Conservation (phyloP, 2,329 filamentous ascomycete genomes). For the Arthrobotrys musiformis region DNA sequence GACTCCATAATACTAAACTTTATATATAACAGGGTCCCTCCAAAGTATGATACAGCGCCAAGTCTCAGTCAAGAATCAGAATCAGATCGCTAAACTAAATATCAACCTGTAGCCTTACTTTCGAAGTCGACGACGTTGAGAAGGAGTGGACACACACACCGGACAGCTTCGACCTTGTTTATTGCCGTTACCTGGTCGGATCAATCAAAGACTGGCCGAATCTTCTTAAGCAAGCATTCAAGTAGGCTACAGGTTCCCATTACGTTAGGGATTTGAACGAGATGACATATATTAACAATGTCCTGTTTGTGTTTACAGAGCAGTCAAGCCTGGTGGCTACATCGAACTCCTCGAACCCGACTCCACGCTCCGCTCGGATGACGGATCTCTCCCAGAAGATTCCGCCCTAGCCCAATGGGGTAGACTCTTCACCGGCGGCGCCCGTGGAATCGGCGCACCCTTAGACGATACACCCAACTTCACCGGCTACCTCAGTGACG, state of each 20-base stretch:
- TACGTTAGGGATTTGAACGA: background rate
- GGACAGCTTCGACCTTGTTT: slow-evolving; percentile 60
- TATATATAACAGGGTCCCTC: slow-evolving; percentile 21
- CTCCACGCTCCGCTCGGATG: slow-evolving; percentile 32
- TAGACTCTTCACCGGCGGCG: slow-evolving; percentile 59
- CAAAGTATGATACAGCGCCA: slow-evolving; percentile 18
- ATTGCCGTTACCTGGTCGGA: slow-evolving; percentile 67
- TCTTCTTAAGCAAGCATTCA: slow-evolving; percentile 65
- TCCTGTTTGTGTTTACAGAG: background rate
- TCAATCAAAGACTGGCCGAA: slow-evolving; percentile 69
- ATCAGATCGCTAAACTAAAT: background rate
- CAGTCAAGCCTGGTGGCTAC: slow-evolving; percentile 45
- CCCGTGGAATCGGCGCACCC: slow-evolving; percentile 59
- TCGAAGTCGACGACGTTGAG: slow-evolving; percentile 59
- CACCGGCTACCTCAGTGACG: slow-evolving; percentile 57
- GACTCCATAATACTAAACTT: background rate
- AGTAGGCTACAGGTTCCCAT: slow-evolving; percentile 55
- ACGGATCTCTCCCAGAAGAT: slow-evolving; percentile 53
- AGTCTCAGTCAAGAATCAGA: background rate
- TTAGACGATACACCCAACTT: slow-evolving; percentile 56
- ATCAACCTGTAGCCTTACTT: slow-evolving; percentile 44
- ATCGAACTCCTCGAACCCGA: slow-evolving; percentile 56
- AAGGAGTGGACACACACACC: slow-evolving; percentile 58
- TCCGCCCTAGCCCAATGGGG: slow-evolving; percentile 60
- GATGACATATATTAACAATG: background rate